phyloP scores from a whole-genome alignment of 768 basidiomycete genomes.

The Termitomyces sp. region DNA sequence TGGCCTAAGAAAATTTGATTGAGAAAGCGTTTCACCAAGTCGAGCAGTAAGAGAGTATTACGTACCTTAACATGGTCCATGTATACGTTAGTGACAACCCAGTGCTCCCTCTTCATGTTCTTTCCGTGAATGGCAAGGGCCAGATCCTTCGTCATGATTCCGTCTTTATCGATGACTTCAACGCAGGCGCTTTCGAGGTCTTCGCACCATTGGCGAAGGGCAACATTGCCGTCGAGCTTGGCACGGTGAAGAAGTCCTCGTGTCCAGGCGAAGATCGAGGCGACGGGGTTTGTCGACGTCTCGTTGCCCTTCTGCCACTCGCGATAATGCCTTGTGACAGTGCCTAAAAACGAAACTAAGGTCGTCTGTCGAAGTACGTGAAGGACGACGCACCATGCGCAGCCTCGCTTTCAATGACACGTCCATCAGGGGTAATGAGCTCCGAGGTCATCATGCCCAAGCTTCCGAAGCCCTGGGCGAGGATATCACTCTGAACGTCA shows the following conservation, averaged over 20 bases:
- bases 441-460: slow-evolving; percentile 99
- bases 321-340: slow-evolving; percentile 94
- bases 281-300: slow-evolving; percentile 98
- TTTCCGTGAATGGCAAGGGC: slow-evolving; percentile 92
- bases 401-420: slow-evolving; percentile 91
- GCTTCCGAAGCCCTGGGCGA: slow-evolving; percentile 95
- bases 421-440: slow-evolving; percentile 90
- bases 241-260: slow-evolving; percentile 90
- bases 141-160: slow-evolving; percentile 95
- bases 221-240: slow-evolving; percentile 81
- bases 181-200: slow-evolving; percentile 85
- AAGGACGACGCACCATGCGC: slow-evolving; percentile 62
- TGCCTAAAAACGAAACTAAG: slow-evolving; percentile 33
- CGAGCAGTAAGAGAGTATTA: neutral
- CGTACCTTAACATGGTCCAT: slow-evolving; percentile 89
- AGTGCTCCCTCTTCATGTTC: slow-evolving; percentile 88
- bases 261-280: slow-evolving; percentile 98
- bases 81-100: slow-evolving; percentile 93
- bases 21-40: neutral
- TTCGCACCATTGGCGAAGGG: slow-evolving; percentile 65
- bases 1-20: slow-evolving; percentile 1
- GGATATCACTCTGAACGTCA: slow-evolving; percentile 86
- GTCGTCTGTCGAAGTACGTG: neutral
- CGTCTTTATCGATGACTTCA: slow-evolving; percentile 86
- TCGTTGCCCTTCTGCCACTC: slow-evolving; percentile 97